Percentiles rank a stretch among this genome's conserved stretches.
Evolutionary conservation across 139 green algal genomes (phyloP).

Genomic region (Yamagishiella unicocca): DNA sequence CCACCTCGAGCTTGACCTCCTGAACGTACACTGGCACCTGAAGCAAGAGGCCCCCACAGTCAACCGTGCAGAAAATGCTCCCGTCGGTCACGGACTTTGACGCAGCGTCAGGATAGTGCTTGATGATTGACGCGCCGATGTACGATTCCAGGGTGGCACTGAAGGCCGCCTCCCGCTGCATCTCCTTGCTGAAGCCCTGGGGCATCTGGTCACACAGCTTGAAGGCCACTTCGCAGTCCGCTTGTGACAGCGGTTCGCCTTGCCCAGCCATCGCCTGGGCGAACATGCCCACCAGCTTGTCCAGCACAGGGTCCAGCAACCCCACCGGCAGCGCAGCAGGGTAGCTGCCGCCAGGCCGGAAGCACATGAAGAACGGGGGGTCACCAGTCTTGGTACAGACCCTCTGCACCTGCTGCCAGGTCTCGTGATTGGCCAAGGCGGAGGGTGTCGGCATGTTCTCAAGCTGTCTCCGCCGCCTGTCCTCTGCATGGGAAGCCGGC

Average conservation of each 20-base stretch:
- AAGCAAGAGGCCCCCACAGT: not conserved
- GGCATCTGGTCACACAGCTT: not conserved
- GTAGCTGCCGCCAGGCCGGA: not conserved
- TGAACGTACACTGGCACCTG: not conserved
- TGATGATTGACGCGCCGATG: not conserved
- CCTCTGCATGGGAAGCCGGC: too few relatives aligned
- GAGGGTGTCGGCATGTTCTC: not conserved
- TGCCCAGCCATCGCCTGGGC: not conserved
- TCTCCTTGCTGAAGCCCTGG: not conserved
- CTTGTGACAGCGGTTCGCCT: not conserved
- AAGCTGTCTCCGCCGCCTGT: not conserved
- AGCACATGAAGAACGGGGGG: not conserved
- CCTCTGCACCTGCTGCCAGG: not conserved
- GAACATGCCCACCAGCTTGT: constrained; percentile 4
- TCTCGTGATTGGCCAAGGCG: not conserved
- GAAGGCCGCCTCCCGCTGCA: not conserved
- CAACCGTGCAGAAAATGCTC: not conserved
- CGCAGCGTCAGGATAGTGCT: not conserved
- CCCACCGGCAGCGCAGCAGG: not conserved
- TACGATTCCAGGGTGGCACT: not conserved
- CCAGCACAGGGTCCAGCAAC: not conserved
- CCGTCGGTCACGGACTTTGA: not conserved
- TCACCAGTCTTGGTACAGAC: too few relatives aligned
- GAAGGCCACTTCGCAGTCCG: not conserved
- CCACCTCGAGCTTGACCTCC: not conserved